Evolutionary conservation across 345 rosid genomes (phyloP), one percentile per base, ranked within the genome.

Genomic region (Zanthoxylum bungeanum): DNA sequence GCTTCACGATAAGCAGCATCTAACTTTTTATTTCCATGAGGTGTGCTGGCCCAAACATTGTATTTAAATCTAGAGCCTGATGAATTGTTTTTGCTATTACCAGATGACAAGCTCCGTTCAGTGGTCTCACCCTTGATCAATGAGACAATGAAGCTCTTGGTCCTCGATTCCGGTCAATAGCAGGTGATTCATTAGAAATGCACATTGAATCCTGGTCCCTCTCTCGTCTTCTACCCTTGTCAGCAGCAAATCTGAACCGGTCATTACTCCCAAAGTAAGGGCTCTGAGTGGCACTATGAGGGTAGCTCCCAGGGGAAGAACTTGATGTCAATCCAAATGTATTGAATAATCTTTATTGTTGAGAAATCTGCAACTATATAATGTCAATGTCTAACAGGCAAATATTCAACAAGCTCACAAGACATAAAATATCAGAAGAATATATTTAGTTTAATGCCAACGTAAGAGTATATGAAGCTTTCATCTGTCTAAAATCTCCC

Each of bases 41-140:
- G 89, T 0, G 95, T 89, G 76, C 95, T 89, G 37, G 95, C 88
- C 95, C 95, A 89, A 53, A 87, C 85, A 69, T 69, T 81, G 76
- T 87, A 87, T 74, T 87, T 89, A 64, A 76, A 52, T 30, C 71
- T 81, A 47, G 80, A 74, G 58, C 73, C 53, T 46, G 85, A 50
- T 5, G 79, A 75, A 70, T 79, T 73, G 49, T 70, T 76, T 66
- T 73, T 76, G 66, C 79, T 60, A 70, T 75, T 77, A 78, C 71
- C 83, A 75, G 74, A 64, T 24, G 76, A 68, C 63, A 83, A 64
- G 68, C 51, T 44, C 25, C 65, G 68, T 52, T 79, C 86, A 57
- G 75, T 58, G 53, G 75, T 76, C 81, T 84, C 87, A 71, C 70
- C 83, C 78, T 82, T 84, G 55, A 76, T 59, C 76, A 73, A 84